Evolutionary conservation across 2,329 filamentous ascomycete species (phyloP), one percentile per base, ranked within the genome.

Genomic region (Aspergillus sp.): DNA sequence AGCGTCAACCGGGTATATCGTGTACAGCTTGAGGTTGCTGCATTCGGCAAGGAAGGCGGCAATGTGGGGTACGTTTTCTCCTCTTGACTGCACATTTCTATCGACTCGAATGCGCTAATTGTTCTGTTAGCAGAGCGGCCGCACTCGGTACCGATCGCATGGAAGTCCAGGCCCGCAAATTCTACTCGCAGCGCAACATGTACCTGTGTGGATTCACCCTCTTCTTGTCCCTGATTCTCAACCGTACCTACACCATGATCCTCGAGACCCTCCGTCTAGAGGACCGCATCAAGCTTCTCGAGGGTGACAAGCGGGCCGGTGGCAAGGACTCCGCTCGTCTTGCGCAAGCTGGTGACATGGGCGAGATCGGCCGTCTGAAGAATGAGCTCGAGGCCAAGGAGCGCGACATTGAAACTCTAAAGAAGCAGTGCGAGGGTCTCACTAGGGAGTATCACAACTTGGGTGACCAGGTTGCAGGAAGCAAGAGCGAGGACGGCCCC

Each of bases 131-230:
- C 69, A 87, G 90, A 74, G 83, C 84, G 60, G 87, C 89, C 55
- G 88, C 93, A 63, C 88, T 97, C 72, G 94, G 95, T 66, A 90
- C 92, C 76, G 95, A 98, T 78, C 94, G 95, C 67, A 93, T 96
- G 87, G 95, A 99, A 82, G 94, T 98, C 56, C 95, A 99, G 81
- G 94, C 95, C 68, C 93, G 95, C 86, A 99, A 99, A 83, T 99
- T 99, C 85, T 99, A 99, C 87, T 97, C 93, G 65, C 94, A 99
- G 84, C 93, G 95, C 80, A 99, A 99, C 88, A 99, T 99, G 95
- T 99, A 99, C 83, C 93, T 99, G 65, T 98, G 95, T 80, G 95
- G 95, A 72, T 99, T 99, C 85, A 99, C 95, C 5, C 90, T 99
- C 66, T 98, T 99, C 88, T 90, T 99, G 65, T 98, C 94, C 57